Evolutionary conservation across 805 yeast genomes (phyloP).

Genomic region (Candida vartiovaarae): DNA sequence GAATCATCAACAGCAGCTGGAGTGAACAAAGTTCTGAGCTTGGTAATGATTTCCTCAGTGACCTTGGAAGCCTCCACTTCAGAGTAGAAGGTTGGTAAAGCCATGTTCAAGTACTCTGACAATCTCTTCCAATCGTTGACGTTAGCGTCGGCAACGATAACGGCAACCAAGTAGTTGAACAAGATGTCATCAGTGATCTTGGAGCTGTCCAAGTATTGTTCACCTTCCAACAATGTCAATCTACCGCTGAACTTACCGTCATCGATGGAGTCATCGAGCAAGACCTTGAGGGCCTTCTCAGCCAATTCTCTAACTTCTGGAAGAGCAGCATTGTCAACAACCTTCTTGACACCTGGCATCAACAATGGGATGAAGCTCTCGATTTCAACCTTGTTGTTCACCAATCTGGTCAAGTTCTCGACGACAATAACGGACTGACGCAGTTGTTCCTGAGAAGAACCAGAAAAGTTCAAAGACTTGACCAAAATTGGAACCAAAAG

Average conservation of each 20-base stretch:
- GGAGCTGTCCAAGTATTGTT: slow-evolving; percentile 30
- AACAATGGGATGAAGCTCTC: slow-evolving; percentile 79
- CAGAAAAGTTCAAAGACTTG: slow-evolving; percentile 74
- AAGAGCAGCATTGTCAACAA: slow-evolving; percentile 80
- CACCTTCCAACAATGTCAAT: slow-evolving; percentile 49
- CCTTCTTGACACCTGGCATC: slow-evolving; percentile 87
- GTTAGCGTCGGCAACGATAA: slow-evolving; percentile 56
- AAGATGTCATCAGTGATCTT: slow-evolving; percentile 32
- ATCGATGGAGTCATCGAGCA: slow-evolving; percentile 70
- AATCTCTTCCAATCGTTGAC: slow-evolving; percentile 68
- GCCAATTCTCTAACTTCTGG: slow-evolving; percentile 97
- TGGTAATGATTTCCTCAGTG: slow-evolving; percentile 37
- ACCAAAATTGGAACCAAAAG: slow-evolving; percentile 86
- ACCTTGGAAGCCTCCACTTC: slow-evolving; percentile 32
- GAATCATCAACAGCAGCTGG: slow-evolving; percentile 49
- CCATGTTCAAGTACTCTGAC: slow-evolving; percentile 42
- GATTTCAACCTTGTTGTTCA: slow-evolving; percentile 88
- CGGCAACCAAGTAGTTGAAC: slow-evolving; percentile 42
- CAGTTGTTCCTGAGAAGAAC: slow-evolving; percentile 91
- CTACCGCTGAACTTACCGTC: slow-evolving; percentile 77
- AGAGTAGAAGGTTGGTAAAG: slow-evolving; percentile 30
- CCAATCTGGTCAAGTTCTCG: slow-evolving; percentile 92
- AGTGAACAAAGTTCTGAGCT: slow-evolving; percentile 48
- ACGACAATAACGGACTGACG: slow-evolving; percentile 95
- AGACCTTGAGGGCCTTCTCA: slow-evolving; percentile 72